Conservation (phyloP, 371 early-diverging fungal genomes). For the Mortierella sp. region DNA sequence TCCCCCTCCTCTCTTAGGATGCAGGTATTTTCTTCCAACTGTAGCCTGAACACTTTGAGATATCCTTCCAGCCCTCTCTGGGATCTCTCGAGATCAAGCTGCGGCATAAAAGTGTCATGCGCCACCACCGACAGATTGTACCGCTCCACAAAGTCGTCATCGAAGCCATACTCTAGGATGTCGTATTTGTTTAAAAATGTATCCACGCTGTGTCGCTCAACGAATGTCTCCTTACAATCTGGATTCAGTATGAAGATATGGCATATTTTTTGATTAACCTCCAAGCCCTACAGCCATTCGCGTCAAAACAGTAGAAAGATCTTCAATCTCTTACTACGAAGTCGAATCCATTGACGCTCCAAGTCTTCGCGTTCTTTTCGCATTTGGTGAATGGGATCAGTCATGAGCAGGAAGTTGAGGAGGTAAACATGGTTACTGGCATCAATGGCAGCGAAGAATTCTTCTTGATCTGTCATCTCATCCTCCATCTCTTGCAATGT, state of each 20-base stretch:
- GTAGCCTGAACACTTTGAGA: constrained; percentile 19
- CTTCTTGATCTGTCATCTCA: constrained; percentile 5
- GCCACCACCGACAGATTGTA: constrained; percentile 22
- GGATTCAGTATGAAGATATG: neutral
- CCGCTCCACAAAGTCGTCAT: constrained; percentile 17
- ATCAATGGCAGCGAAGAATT: constrained; percentile 12
- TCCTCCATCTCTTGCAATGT: neutral
- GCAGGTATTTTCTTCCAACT: neutral
- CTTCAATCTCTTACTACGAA: neutral
- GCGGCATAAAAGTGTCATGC: constrained; percentile 17
- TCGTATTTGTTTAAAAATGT: constrained; percentile 20
- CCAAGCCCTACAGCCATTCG: neutral
- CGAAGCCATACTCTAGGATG: constrained; percentile 17
- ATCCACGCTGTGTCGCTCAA: neutral
- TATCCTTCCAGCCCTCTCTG: constrained; percentile 11
- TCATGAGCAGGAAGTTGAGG: constrained; percentile 14
- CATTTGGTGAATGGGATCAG: constrained; percentile 22
- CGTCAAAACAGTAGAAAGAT: neutral
- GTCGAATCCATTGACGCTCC: constrained; percentile 23
- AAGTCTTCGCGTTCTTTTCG: constrained; percentile 19
- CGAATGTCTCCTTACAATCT: constrained; percentile 17
- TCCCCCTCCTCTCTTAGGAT: neutral
- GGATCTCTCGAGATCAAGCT: constrained; percentile 4
- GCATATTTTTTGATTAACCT: neutral
- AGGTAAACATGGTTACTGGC: constrained; percentile 31